Evolutionary conservation across 805 yeast genomes (phyloP).

Genomic region (Phaffomyces thermotolerans): DNA sequence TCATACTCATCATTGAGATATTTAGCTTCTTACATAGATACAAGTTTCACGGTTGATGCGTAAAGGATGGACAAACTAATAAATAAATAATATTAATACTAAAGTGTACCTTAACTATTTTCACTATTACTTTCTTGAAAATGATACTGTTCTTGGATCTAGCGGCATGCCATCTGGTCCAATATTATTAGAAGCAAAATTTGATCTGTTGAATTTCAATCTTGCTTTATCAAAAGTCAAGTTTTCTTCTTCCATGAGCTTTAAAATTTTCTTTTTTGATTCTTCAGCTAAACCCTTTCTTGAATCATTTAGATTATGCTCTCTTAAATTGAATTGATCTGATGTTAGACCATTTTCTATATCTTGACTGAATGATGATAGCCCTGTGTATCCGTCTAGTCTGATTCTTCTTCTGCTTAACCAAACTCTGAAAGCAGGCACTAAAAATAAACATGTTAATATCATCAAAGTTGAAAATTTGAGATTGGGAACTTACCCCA

Average conservation of each 20-base stretch:
- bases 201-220: slow-evolving; percentile 37
- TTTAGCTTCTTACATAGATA: slow-evolving; percentile 27
- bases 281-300: slow-evolving; percentile 55
- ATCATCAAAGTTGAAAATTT: neutral
- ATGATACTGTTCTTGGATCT: slow-evolving; percentile 58
- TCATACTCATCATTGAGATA: slow-evolving; percentile 30
- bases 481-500: neutral
- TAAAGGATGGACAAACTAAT: neutral
- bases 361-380: slow-evolving; percentile 38
- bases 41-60: slow-evolving; percentile 12
- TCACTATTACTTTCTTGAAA: no score
- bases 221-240: slow-evolving; percentile 68
- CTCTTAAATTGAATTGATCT: slow-evolving; percentile 43
- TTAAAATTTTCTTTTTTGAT: slow-evolving; percentile 44
- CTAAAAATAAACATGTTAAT: slow-evolving; percentile 6
- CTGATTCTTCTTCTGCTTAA: slow-evolving; percentile 20
- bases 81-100: no score
- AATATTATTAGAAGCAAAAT: slow-evolving; percentile 44
- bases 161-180: slow-evolving; percentile 60
- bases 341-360: slow-evolving; percentile 54
- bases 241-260: slow-evolving; percentile 44
- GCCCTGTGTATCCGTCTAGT: slow-evolving; percentile 19
- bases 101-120: no score
- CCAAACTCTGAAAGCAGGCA: slow-evolving; percentile 17
- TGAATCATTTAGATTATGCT: slow-evolving; percentile 42